phyloP scores from a whole-genome alignment of 306 rosid genomes.

The Prunus armeniaca region DNA sequence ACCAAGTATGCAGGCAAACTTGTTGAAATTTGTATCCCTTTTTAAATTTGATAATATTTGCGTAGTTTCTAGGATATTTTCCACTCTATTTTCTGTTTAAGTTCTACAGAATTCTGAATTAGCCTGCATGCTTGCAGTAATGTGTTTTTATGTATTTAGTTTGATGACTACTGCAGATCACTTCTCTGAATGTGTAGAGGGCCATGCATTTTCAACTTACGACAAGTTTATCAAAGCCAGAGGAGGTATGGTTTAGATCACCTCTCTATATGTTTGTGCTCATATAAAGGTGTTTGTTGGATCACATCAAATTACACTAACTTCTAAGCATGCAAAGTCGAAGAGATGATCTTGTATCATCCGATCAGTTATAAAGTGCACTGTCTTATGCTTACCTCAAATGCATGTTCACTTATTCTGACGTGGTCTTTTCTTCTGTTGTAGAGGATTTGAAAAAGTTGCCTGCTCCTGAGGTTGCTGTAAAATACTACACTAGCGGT shows the following conservation, averaged over 20 bases:
- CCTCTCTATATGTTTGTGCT: neutral
- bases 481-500: conserved; percentile 81
- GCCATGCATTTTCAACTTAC: conserved; percentile 84
- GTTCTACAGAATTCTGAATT: neutral
- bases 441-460: conserved; percentile 69
- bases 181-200: conserved; percentile 92
- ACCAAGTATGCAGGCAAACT: neutral
- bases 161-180: conserved; percentile 68
- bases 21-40: neutral
- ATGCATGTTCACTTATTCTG: conserved; percentile 20
- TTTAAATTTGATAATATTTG: neutral
- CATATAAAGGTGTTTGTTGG: neutral
- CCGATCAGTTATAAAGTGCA: neutral
- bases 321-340: neutral
- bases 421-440: conserved; percentile 29
- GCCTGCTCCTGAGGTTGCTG: conserved; percentile 94
- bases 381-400: conserved; percentile 14
- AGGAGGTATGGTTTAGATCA: conserved; percentile 53
- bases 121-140: conserved; percentile 17
- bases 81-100: neutral
- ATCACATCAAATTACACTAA: neutral
- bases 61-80: neutral
- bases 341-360: neutral
- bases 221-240: conserved; percentile 80
- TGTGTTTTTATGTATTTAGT: conserved; percentile 25